phyloP scores from a whole-genome alignment of 192 early-diverging fungal genomes.

The Entomortierella parvispora region DNA sequence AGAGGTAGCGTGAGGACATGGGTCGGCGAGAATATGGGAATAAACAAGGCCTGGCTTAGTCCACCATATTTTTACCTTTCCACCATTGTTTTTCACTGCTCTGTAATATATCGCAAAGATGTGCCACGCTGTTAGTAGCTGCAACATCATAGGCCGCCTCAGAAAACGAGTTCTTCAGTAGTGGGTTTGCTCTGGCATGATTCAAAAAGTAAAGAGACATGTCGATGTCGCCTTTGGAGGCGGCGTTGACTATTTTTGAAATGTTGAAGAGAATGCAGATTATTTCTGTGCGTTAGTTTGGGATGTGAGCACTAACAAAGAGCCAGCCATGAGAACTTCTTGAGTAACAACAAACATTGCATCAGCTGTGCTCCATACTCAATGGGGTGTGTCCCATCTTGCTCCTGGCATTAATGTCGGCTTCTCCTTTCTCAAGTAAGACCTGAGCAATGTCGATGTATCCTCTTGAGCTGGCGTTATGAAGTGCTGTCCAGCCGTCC shows the following conservation, averaged over 20 bases:
- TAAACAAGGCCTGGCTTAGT: too few species aligned
- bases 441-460: slow-evolving; percentile 64
- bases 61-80: slow-evolving; percentile 50
- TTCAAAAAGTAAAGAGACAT: slow-evolving; percentile 75
- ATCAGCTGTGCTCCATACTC: slow-evolving; percentile 52
- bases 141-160: slow-evolving; percentile 84
- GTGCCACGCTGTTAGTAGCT: slow-evolving; percentile 69
- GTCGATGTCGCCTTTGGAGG: slow-evolving; percentile 72
- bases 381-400: slow-evolving; percentile 77
- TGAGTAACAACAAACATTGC: not conserved
- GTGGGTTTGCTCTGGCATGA: slow-evolving; percentile 65
- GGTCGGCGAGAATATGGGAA: too few species aligned
- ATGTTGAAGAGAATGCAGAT: not conserved
- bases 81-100: slow-evolving; percentile 65
- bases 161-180: slow-evolving; percentile 70
- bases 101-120: slow-evolving; percentile 75
- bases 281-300: not conserved
- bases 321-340: too few species aligned
- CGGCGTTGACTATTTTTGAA: slow-evolving; percentile 69
- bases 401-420: slow-evolving; percentile 69
- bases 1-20: too few species aligned
- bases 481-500: slow-evolving; percentile 86
- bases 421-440: slow-evolving; percentile 67
- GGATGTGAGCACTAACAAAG: too few species aligned
- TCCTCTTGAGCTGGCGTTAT: slow-evolving; percentile 77